Evolutionary conservation across 192 early-diverging fungal species (phyloP).

Genomic region (Backusella morwellensis): DNA sequence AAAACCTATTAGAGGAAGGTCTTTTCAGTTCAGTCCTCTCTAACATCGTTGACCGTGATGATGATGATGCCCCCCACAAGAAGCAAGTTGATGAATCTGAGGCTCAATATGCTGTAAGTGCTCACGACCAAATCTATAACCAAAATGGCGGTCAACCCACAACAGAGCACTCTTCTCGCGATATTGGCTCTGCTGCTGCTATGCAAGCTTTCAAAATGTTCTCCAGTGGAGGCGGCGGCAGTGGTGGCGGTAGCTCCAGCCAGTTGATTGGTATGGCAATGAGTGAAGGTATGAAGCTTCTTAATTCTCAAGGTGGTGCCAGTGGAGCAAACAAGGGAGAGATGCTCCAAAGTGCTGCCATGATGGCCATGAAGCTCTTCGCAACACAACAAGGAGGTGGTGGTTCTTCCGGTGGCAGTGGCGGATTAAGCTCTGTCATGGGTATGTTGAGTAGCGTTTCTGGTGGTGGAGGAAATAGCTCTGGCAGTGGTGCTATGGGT

Average conservation of each 20-base stretch:
- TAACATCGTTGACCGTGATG: conserved; percentile 1
- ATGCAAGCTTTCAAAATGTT: conserved; percentile 39
- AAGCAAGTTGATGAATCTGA: conserved; percentile 16
- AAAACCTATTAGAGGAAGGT: conserved; percentile 5
- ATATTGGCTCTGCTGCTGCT: conserved; percentile 39
- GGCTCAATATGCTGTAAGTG: conserved; percentile 16
- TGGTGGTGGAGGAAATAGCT: neutral
- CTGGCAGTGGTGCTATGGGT: conserved; percentile 14
- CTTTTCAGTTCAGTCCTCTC: conserved; percentile 28
- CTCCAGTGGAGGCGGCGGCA: conserved; percentile 16
- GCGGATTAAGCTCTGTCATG: conserved; percentile 32
- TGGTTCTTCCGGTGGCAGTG: conserved; percentile 2
- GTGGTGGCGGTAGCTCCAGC: conserved; percentile 11
- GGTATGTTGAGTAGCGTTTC: conserved; percentile 26
- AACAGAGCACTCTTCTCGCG: conserved; percentile 18
- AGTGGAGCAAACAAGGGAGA: conserved; percentile 25
- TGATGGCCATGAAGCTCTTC: conserved; percentile 40
- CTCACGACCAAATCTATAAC: conserved; percentile 31
- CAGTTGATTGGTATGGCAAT: conserved; percentile 38
- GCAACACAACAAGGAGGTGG: conserved; percentile 10
- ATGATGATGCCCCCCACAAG: conserved; percentile 22
- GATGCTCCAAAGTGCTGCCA: conserved; percentile 33
- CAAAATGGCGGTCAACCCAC: conserved; percentile 15
- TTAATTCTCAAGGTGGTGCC: conserved; percentile 14
- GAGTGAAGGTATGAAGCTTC: conserved; percentile 38